These are phyloP conservation scores for Diplodia mutila DNA, from an alignment of 2,329 filamentous ascomycete genomes.

Conservation along the genomic window DNA sequence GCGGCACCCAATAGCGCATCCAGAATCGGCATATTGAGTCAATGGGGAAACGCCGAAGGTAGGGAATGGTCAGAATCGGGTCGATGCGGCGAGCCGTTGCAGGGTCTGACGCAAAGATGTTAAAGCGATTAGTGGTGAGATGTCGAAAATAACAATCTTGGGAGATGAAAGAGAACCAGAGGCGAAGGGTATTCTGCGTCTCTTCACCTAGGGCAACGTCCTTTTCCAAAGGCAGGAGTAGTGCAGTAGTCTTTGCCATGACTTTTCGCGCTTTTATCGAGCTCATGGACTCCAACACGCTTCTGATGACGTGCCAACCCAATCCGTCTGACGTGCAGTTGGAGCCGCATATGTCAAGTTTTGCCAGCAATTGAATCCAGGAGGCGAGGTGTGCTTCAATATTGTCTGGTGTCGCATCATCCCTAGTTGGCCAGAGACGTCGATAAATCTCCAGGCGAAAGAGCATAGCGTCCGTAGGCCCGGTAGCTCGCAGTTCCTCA, in stretches of 20 bases:
- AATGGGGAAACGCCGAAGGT: background rate
- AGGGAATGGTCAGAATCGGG: background rate
- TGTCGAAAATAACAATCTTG: background rate
- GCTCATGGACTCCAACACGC: slow-evolving; percentile 8
- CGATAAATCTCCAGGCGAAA: slow-evolving; percentile 14
- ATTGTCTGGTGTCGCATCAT: background rate
- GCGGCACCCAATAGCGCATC: slow-evolving; percentile 6
- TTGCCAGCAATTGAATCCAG: background rate
- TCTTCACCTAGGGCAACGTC: background rate
- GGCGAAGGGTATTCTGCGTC: background rate
- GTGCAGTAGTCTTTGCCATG: background rate
- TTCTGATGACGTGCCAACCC: background rate
- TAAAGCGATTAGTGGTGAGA: background rate
- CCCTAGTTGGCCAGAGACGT: background rate
- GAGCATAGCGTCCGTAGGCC: background rate
- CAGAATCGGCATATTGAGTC: background rate
- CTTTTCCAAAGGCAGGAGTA: background rate
- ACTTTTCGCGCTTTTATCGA: background rate
- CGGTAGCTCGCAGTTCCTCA: background rate
- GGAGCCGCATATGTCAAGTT: background rate
- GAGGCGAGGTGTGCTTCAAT: background rate
- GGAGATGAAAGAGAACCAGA: slow-evolving; percentile 8
- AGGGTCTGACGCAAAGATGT: background rate
- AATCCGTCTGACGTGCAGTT: background rate
- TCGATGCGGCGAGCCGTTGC: background rate